Evolutionary conservation across 768 basidiomycete genomes (phyloP).

Genomic region (Tephrocybe sp.): DNA sequence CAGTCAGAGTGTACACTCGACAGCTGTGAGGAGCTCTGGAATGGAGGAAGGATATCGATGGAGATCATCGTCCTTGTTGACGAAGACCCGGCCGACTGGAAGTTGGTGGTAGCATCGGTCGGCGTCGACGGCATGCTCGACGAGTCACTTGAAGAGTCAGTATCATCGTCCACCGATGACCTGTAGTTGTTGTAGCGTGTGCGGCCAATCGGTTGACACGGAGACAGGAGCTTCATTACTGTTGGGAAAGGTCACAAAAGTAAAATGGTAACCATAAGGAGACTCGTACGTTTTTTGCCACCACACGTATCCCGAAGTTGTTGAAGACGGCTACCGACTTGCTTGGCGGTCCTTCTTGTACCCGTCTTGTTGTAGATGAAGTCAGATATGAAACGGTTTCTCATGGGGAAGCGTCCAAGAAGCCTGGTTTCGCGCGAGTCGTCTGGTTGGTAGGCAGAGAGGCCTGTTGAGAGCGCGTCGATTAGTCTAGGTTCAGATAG

Average conservation of each 20-base stretch:
- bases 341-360: slow-evolving; percentile 70
- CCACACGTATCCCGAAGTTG: slow-evolving; percentile 75
- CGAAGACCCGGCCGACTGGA: slow-evolving; percentile 19
- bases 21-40: slow-evolving; percentile 7
- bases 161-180: slow-evolving; percentile 26
- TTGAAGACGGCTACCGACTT: slow-evolving; percentile 79
- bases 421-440: slow-evolving; percentile 73
- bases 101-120: slow-evolving; percentile 33
- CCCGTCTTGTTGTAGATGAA: slow-evolving; percentile 72
- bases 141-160: slow-evolving; percentile 40
- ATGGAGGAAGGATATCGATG: slow-evolving; percentile 45
- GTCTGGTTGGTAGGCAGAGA: slow-evolving; percentile 68
- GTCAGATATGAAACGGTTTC: slow-evolving; percentile 80
- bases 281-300: slow-evolving; percentile 64
- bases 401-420: slow-evolving; percentile 74
- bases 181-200: slow-evolving; percentile 16
- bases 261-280: slow-evolving; percentile 3
- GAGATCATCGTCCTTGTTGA: slow-evolving; percentile 38
- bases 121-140: slow-evolving; percentile 40
- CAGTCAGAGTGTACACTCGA: slow-evolving; percentile 6
- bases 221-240: slow-evolving; percentile 50
- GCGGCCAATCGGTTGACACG: slow-evolving; percentile 26
- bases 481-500: background rate
- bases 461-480: slow-evolving; percentile 41
- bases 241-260: slow-evolving; percentile 9